A percentile compares a stretch with the other conserved stretches of the same genome.
phyloP scores from a whole-genome alignment of 208 protist genomes.

The Porcisia hertigi region DNA sequence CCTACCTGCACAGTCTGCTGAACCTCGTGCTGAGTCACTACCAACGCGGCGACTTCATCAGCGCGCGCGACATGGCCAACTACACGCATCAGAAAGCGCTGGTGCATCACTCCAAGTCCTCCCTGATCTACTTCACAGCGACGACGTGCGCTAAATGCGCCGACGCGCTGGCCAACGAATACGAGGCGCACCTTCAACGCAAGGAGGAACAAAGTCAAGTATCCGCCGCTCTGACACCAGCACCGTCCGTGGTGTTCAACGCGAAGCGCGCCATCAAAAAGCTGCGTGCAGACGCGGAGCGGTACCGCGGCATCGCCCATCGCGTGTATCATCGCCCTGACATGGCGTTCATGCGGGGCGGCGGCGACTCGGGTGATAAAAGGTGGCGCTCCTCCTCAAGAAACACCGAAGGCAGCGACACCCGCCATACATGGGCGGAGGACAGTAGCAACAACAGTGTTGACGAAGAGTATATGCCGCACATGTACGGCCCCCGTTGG shows the following conservation, averaged over 20 bases:
- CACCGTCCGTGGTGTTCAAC: slow-evolving; percentile 57
- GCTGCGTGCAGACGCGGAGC: slow-evolving; percentile 59
- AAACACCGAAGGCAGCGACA: slow-evolving; percentile 17
- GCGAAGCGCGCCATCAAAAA: slow-evolving; percentile 67
- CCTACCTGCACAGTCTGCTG: slow-evolving; percentile 70
- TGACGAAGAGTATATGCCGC: slow-evolving; percentile 54
- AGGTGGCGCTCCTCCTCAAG: slow-evolving; percentile 12
- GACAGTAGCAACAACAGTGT: slow-evolving; percentile 38
- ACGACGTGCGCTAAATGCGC: slow-evolving; percentile 57
- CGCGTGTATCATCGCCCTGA: slow-evolving; percentile 69
- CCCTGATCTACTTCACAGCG: slow-evolving; percentile 72
- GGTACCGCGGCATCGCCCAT: slow-evolving; percentile 70
- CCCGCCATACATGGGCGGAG: slow-evolving; percentile 40
- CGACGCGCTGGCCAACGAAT: slow-evolving; percentile 52
- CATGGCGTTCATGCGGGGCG: slow-evolving; percentile 70
- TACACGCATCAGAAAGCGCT: slow-evolving; percentile 59
- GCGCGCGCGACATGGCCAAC: slow-evolving; percentile 53
- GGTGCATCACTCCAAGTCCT: slow-evolving; percentile 44
- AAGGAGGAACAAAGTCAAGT: slow-evolving; percentile 26
- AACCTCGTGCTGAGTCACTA: slow-evolving; percentile 75
- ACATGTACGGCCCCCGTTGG: slow-evolving; percentile 52
- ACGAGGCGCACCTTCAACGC: slow-evolving; percentile 55
- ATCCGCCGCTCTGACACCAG: slow-evolving; percentile 45
- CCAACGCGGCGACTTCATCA: slow-evolving; percentile 64
- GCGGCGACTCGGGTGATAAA: slow-evolving; percentile 7